These are phyloP conservation scores for Copromyces sp. DNA, from an alignment of 495 filamentous ascomycete species.

Conservation along the genomic window DNA sequence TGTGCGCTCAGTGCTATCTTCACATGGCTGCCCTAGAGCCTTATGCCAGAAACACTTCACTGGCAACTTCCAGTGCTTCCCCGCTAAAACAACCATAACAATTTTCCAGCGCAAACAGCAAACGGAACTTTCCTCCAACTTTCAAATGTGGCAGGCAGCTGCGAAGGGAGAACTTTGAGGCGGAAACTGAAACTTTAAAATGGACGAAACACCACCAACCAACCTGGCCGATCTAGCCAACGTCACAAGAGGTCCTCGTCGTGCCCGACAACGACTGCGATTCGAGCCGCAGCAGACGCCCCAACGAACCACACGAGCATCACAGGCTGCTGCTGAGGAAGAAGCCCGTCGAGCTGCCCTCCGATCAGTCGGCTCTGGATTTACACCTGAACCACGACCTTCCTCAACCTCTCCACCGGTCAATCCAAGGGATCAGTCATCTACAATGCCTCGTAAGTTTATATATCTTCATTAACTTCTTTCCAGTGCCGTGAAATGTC, in stretches of 20 bases:
- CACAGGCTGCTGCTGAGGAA: not conserved
- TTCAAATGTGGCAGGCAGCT: not conserved
- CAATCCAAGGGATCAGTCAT: not conserved
- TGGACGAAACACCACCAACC: not conserved
- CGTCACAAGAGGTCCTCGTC: slow-evolving; percentile 6
- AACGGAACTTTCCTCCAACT: not conserved
- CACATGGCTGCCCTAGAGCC: not conserved
- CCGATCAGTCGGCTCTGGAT: not conserved
- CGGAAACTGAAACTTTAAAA: not conserved
- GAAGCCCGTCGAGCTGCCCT: not conserved
- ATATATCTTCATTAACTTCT: not conserved
- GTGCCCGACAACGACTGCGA: slow-evolving; percentile 4
- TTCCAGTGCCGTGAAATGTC: not conserved
- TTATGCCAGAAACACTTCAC: not conserved
- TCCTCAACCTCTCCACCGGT: not conserved
- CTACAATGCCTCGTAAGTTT: not conserved
- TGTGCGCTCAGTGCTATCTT: not conserved
- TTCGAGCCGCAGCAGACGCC: not conserved
- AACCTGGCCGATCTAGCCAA: slow-evolving; percentile 3
- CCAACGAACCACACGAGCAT: not conserved
- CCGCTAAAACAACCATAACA: not conserved
- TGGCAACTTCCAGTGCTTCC: not conserved
- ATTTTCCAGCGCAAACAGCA: not conserved
- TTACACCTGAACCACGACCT: not conserved
- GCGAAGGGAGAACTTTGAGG: not conserved